phyloP scores from a whole-genome alignment of 495 filamentous ascomycete species.

The Penicillium longicatenatum region DNA sequence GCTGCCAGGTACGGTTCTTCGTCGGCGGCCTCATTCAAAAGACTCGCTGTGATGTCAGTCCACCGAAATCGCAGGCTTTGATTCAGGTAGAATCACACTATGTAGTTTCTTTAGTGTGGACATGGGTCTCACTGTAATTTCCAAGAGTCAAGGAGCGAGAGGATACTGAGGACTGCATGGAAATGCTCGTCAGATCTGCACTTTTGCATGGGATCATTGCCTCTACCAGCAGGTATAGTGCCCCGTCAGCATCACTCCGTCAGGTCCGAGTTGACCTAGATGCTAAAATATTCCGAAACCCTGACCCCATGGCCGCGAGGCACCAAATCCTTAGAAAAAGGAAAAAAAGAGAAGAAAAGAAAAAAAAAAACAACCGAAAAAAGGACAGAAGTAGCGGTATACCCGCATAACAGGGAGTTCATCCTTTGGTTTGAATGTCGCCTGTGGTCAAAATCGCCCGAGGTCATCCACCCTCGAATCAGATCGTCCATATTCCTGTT shows the following conservation, averaged over 20 bases:
- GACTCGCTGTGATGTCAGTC: background rate
- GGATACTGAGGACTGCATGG: background rate
- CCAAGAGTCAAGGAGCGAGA: background rate
- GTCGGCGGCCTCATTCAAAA: background rate
- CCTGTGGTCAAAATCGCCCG: slow-evolving; percentile 3
- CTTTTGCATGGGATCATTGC: background rate
- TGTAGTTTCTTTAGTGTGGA: background rate
- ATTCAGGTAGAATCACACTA: background rate
- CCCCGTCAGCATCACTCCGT: background rate
- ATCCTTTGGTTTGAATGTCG: slow-evolving; percentile 4
- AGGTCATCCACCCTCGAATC: slow-evolving; percentile 5
- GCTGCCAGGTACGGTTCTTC: background rate
- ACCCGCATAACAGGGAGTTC: background rate
- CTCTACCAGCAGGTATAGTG: background rate
- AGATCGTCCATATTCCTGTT: slow-evolving; percentile 11
- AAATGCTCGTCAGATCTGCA: background rate
- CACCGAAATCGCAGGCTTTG: background rate
- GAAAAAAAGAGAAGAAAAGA: no score
- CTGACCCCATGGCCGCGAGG: background rate
- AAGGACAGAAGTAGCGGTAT: background rate
- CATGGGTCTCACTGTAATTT: background rate
- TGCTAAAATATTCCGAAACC: background rate
- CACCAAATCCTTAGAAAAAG: background rate
- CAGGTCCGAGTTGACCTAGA: background rate
- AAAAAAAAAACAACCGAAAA: no score